Percentiles rank a stretch among this genome's conserved stretches.
phyloP scores from a whole-genome alignment of 331 rosid genomes.

The Malus hybrid region DNA sequence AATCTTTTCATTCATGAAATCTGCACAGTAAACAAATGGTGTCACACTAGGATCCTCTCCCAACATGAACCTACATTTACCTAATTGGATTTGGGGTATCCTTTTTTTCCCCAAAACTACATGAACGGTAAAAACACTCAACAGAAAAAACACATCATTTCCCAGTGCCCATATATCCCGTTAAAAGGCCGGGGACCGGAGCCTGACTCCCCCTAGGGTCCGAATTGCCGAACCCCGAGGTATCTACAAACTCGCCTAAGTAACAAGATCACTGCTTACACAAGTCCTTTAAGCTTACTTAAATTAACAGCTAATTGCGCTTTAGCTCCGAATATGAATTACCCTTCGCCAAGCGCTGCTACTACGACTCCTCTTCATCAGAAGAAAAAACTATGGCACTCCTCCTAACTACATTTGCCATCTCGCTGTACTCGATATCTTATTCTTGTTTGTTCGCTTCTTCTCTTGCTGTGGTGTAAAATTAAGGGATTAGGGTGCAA shows the following conservation, averaged over 20 bases:
- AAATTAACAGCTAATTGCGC: conserved; percentile 37
- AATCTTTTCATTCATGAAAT: conserved; percentile 4
- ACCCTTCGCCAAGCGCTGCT: too few relatives aligned
- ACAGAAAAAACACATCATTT: conserved; percentile 18
- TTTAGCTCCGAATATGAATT: conserved; percentile 34
- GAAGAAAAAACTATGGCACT: conserved; percentile 29
- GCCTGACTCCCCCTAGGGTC: conserved; percentile 43
- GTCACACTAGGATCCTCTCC: conserved; percentile 65
- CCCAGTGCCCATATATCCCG: conserved; percentile 55
- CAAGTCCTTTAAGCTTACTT: conserved; percentile 18
- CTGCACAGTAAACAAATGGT: conserved; percentile 27
- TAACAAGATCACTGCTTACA: conserved; percentile 22
- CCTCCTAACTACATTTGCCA: conserved; percentile 29
- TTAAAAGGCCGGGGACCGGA: conserved; percentile 56
- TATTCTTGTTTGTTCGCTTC: conserved; percentile 31
- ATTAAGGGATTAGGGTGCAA: conserved; percentile 32
- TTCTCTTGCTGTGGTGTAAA: conserved; percentile 27
- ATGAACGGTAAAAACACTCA: conserved; percentile 24
- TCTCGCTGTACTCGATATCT: conserved; percentile 21
- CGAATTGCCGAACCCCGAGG: conserved; percentile 45
- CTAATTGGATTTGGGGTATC: conserved; percentile 13
- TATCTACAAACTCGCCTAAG: conserved; percentile 39
- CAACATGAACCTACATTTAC: conserved; percentile 36
- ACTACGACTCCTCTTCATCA: conserved; percentile 20
- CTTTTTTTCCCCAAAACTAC: conserved; percentile 37